Evolutionary conservation across 306 rosid species (phyloP).

Genomic region (Benincasa hispida): DNA sequence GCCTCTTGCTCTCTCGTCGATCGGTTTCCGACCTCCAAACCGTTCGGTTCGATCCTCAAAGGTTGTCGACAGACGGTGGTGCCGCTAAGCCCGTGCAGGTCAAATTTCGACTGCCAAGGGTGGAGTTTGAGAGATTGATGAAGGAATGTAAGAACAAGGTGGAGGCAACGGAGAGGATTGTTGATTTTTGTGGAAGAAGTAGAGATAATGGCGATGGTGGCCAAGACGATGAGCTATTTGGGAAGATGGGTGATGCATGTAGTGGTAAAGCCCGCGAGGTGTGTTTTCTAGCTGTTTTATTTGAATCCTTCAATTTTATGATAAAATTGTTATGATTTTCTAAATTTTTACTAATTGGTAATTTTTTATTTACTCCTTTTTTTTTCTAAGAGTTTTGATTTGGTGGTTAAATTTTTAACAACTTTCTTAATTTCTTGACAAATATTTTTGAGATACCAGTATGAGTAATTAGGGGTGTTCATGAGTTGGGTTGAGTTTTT

Average conservation of each 20-base stretch:
- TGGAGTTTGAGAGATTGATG: slow-evolving; percentile 47
- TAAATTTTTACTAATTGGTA: background rate
- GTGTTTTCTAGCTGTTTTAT: background rate
- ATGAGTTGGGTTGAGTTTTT: no score
- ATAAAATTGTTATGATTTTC: background rate
- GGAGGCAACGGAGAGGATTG: slow-evolving; percentile 54
- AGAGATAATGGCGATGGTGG: background rate
- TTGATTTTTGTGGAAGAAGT: background rate
- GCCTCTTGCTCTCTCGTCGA: slow-evolving; percentile 60
- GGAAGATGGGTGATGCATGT: background rate
- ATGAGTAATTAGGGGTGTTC: no score
- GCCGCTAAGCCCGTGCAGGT: slow-evolving; percentile 22
- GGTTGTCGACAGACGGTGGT: background rate
- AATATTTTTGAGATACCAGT: background rate
- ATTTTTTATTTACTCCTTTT: no score
- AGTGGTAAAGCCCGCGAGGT: background rate
- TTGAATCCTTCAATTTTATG: background rate
- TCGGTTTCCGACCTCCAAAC: slow-evolving; percentile 41
- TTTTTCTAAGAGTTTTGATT: no score
- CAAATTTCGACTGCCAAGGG: slow-evolving; percentile 53
- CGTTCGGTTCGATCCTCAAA: background rate
- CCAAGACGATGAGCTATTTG: background rate
- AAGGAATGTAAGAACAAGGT: slow-evolving; percentile 40
- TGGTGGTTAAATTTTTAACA: background rate
- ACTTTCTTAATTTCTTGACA: no score